Percentiles rank a stretch among this genome's conserved stretches.
These are phyloP conservation scores for Endothia cerciana DNA, from an alignment of 2,329 filamentous ascomycete species.

Conservation along the genomic window DNA sequence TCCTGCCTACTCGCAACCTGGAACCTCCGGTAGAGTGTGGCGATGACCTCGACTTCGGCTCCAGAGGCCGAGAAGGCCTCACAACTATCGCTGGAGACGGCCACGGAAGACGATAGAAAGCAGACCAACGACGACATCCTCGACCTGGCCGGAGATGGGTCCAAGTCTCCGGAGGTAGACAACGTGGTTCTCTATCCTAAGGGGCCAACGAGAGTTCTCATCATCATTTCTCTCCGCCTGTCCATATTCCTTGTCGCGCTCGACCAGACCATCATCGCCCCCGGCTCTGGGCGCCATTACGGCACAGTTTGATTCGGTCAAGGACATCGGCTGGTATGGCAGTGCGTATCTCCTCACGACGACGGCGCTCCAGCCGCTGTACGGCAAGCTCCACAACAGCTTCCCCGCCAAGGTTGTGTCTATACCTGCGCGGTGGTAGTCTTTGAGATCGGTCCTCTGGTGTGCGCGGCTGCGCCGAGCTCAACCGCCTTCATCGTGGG, in stretches of 20 bases:
- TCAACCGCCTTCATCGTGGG: slow-evolving; percentile 56
- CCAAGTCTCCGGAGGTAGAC: slow-evolving; percentile 19
- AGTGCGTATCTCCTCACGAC: slow-evolving; percentile 53
- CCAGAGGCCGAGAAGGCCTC: slow-evolving; percentile 15
- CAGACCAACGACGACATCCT: neutral
- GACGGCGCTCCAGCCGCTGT: slow-evolving; percentile 54
- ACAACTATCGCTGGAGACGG: slow-evolving; percentile 3
- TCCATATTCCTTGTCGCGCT: slow-evolving; percentile 54
- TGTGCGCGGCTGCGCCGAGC: slow-evolving; percentile 48
- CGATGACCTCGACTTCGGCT: neutral
- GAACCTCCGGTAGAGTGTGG: neutral
- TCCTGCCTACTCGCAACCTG: neutral
- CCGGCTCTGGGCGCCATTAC: slow-evolving; percentile 58
- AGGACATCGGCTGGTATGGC: slow-evolving; percentile 59
- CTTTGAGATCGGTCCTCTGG: slow-evolving; percentile 40
- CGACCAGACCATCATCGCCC: slow-evolving; percentile 56
- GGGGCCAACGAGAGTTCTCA: slow-evolving; percentile 44
- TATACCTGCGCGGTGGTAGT: slow-evolving; percentile 45
- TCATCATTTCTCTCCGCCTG: slow-evolving; percentile 50
- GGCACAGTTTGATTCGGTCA: slow-evolving; percentile 46
- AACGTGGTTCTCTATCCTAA: slow-evolving; percentile 42
- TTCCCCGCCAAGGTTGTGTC: slow-evolving; percentile 51
- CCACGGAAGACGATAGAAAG: neutral
- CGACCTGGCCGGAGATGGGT: neutral
- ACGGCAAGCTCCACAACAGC: slow-evolving; percentile 53